Base-by-base conservation (phyloP, 2,329 filamentous ascomycete genomes). In the Cadophora sp. region DNA sequence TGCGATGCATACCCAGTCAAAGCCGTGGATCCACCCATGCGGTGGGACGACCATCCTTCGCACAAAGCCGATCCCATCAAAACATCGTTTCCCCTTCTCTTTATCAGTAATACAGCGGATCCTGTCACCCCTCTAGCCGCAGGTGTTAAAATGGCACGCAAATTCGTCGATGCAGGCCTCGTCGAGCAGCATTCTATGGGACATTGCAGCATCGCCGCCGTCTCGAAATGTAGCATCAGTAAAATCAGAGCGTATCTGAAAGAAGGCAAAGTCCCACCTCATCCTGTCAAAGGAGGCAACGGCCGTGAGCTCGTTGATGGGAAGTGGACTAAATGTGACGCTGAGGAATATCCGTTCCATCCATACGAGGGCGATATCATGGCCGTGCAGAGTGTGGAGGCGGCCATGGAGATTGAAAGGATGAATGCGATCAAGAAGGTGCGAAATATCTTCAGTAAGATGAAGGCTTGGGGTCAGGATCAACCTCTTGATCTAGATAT, bases 71-170 rank as follows among this genome's bases (percentile, higher is more conserved):
- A 73, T n/a, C 73, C 73, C 19, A 76, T 77, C 43, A 76, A 75
- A 12, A 80, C 77, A 12, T 73, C 78, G 7, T 81, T 80, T 65
- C 80, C 80, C 14, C 74, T 81, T 37, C 73, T 82, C 7, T 80
- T 81, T 67, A 53, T 80, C 34, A 79, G 79, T 60, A 82, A 80
- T 34, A 81, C 78, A 4, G 71, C 77, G 43, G 80, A 82, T 65
- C 78, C 79, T 14, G 70, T 81, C n/a, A 79, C 80, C 7, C 79
- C 80, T 12, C 68, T 81, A 14, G 55, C 60, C 2, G 73, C 74
- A 2, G 69, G 76, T 14, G 65, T 79, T n/a, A 73, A 73, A 24
- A 77, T 77, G 75, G 72, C 76, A 1, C 37, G 53, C 16, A 76
- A 73, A 62, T 77, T 77, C 46, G 59, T 69, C 3, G 74, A 71